phyloP scores from a whole-genome alignment of 148 eudicot genomes.

The Amaranthus hypochondriacus region DNA sequence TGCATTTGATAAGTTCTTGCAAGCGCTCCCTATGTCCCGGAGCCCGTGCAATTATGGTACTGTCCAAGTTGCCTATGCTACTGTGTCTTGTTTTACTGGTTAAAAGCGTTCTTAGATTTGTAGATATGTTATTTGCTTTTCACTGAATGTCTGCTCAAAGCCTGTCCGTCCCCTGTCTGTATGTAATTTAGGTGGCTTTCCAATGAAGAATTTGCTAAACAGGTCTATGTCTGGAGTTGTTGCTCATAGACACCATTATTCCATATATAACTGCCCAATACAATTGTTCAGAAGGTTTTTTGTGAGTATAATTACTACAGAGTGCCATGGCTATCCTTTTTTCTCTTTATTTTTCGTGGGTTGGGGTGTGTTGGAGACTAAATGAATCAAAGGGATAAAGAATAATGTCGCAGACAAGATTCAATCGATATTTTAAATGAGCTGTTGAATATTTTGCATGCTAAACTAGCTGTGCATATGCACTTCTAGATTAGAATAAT shows the following conservation, averaged over 20 bases:
- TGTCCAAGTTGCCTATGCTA: slow-evolving; percentile 10
- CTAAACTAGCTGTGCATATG: too few species aligned
- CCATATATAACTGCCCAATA: neutral
- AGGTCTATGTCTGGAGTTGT: neutral
- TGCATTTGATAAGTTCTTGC: slow-evolving; percentile 83
- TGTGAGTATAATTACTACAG: neutral
- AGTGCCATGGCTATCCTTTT: too few species aligned
- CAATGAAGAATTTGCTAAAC: neutral
- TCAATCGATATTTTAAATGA: too few species aligned
- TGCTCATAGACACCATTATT: neutral
- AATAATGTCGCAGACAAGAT: too few species aligned
- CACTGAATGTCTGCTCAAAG: neutral
- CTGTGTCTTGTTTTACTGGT: neutral
- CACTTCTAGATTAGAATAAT: too few species aligned
- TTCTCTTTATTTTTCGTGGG: too few species aligned
- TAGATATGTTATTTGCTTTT: neutral
- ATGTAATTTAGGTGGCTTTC: neutral
- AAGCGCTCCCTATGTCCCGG: slow-evolving; percentile 88
- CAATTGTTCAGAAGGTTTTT: neutral
- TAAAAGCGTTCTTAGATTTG: neutral
- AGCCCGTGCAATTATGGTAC: slow-evolving; percentile 97
- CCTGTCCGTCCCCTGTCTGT: neutral
- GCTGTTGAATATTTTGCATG: too few species aligned
- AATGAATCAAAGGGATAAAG: too few species aligned
- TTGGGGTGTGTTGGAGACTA: too few species aligned